Base-by-base conservation (phyloP, 805 yeast species). In the Ogataea ramenticola region DNA sequence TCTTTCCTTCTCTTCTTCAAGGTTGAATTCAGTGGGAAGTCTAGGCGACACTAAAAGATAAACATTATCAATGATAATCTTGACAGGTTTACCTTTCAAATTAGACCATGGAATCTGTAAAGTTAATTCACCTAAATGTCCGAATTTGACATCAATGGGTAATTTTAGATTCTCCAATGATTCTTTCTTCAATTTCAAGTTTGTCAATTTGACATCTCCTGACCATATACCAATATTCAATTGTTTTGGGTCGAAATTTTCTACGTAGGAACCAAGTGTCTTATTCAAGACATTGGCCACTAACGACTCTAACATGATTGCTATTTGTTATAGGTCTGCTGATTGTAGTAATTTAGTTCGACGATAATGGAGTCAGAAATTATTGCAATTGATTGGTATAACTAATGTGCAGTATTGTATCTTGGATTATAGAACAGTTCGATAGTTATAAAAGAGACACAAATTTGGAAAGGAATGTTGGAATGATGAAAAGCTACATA, bases 101-200 rank as follows among this genome's bases (percentile, higher is more conserved):
- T 89, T 93, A 1, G 97, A 83, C 97, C 98, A 95, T 0, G 99
- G 99, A 33, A 93, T 91, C 58, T 86, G 96, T 43, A 93, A 67
- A 0, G 95, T 84, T 49, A 93, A 71, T 52, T 84, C 86, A 1
- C 98, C 99, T 46, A 93, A 62, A 57, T 86, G 88, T 35, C 99
- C 99, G 58, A 84, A 85, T 48, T 78, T 76, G 14, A 95, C 91
- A 60, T 90, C 86, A 32, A 93, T 65, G 2, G 99, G 99, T 33
- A 95, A 65, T 49, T 85, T 79, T 50, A 93, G 74, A 53, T 84
- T 76, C 62, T 95, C 99, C 39, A 93, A 69, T 3, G 96, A 88
- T 67, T 90, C 97, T 48, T 85, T 83, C 64, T 86, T 88, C 46
- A 93, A 69, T 45, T 82, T 75, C 48, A 95, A 73, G 59, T 90